Percentiles rank a stretch among this genome's conserved stretches.
Evolutionary conservation across 1,139 yeast species (phyloP).

Genomic region (Kodamaea suecica): DNA sequence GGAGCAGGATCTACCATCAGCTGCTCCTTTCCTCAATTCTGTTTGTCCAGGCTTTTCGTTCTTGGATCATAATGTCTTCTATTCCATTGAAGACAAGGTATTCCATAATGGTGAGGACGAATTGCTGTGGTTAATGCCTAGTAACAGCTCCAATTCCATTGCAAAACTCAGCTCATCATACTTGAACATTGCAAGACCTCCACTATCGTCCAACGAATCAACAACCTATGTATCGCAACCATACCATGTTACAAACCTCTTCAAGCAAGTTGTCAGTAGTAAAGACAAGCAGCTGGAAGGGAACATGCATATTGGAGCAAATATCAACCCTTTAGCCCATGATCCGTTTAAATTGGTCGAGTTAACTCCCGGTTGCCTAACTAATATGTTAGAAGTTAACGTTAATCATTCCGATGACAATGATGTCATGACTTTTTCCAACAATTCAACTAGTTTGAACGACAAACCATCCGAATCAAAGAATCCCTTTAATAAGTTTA

Average conservation of each 20-base stretch:
- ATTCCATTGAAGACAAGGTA: slow-evolving; percentile 19
- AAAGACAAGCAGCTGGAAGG: slow-evolving; percentile 42
- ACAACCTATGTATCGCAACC: slow-evolving; percentile 45
- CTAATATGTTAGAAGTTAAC: slow-evolving; percentile 17
- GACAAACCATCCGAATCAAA: slow-evolving; percentile 8
- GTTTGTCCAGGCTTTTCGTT: slow-evolving; percentile 39
- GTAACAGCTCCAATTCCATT: slow-evolving; percentile 18
- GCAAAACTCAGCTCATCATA: slow-evolving; percentile 28
- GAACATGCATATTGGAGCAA: slow-evolving; percentile 53
- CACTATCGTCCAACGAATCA: slow-evolving; percentile 34
- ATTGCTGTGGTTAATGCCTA: slow-evolving; percentile 36
- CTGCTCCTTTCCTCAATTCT: slow-evolving; percentile 32
- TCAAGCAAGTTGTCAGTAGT: slow-evolving; percentile 25
- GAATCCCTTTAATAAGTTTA: slow-evolving; percentile 35
- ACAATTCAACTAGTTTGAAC: not conserved
- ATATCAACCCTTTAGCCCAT: slow-evolving; percentile 49
- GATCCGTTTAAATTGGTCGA: slow-evolving; percentile 54
- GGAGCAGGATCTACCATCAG: slow-evolving; percentile 21
- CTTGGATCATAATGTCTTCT: slow-evolving; percentile 37
- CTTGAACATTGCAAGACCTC: slow-evolving; percentile 41
- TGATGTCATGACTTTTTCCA: not conserved
- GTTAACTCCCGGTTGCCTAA: slow-evolving; percentile 53
- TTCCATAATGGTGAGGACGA: slow-evolving; percentile 10
- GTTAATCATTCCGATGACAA: not conserved
- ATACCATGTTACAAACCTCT: slow-evolving; percentile 35